A percentile compares a stretch with the other conserved stretches of the same genome.
Conservation (phyloP, 768 basidiomycete genomes). For the Pleurotus tuoliensis region DNA sequence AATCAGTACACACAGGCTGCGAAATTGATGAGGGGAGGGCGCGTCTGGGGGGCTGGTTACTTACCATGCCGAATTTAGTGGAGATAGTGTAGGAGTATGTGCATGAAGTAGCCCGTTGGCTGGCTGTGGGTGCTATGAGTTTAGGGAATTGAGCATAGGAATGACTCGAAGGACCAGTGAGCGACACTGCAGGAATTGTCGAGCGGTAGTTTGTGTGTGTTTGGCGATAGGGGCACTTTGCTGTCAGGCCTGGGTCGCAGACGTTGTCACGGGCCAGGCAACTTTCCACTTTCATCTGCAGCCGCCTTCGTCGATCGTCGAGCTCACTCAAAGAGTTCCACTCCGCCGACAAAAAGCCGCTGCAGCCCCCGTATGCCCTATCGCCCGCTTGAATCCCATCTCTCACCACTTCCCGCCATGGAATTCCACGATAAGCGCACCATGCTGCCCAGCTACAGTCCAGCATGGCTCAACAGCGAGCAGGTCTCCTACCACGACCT, state of each 20-base stretch:
- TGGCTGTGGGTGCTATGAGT: neutral
- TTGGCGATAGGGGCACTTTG: no score
- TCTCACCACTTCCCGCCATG: neutral
- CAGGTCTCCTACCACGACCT: conserved; percentile 4
- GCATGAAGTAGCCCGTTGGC: neutral
- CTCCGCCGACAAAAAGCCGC: no score
- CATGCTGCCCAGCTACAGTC: neutral
- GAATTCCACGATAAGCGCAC: conserved; percentile 3
- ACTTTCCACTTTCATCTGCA: neutral
- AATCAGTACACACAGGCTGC: conserved; percentile 68
- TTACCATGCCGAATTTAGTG: no score
- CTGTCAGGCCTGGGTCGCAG: no score
- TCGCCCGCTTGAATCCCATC: neutral
- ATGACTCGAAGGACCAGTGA: neutral
- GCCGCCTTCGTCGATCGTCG: neutral
- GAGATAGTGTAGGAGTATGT: neutral
- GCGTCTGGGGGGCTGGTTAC: no score
- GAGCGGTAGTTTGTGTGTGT: no score
- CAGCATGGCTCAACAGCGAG: neutral
- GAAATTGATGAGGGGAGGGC: no score
- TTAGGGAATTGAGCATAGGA: conserved; percentile 4
- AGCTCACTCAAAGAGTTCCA: neutral
- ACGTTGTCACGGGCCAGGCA: no score
- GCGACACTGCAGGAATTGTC: no score
- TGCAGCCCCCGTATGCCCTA: neutral